phyloP scores from a whole-genome alignment of 345 rosid genomes.

The Camelina laxa region DNA sequence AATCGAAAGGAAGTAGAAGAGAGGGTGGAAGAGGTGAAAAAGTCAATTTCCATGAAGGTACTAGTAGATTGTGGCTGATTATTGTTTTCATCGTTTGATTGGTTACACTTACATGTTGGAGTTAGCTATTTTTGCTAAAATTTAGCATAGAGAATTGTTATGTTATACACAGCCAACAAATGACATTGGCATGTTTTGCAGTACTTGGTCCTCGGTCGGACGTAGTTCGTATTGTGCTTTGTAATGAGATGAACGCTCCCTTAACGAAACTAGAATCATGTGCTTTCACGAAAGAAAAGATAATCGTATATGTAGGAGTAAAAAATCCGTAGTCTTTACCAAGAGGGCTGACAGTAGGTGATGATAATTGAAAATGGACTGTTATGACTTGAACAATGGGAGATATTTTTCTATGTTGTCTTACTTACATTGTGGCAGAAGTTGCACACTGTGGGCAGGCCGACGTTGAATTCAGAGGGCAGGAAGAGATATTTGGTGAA shows the following conservation, averaged over 20 bases:
- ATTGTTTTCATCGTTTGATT: neutral
- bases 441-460: conserved; percentile 96
- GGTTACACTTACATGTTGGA: neutral
- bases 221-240: neutral
- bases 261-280: conserved; percentile 3
- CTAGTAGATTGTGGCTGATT: conserved; percentile 59
- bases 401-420: conserved; percentile 69
- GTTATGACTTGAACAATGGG: neutral
- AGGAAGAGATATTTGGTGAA: conserved; percentile 90
- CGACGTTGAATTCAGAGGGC: conserved; percentile 76
- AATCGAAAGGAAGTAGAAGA: conserved; percentile 82
- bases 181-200: neutral
- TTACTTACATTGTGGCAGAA: conserved; percentile 99
- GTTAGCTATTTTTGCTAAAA: neutral
- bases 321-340: neutral
- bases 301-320: neutral
- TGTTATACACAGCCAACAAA: conserved; percentile 7
- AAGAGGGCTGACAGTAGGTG: conserved; percentile 5
- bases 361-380: conserved; percentile 5
- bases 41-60: conserved; percentile 85
- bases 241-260: neutral
- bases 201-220: neutral
- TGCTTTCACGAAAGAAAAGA: neutral
- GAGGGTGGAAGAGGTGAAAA: conserved; percentile 77
- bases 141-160: neutral